phyloP scores from a whole-genome alignment of 768 basidiomycete genomes.

The Ephemerocybe angulata region DNA sequence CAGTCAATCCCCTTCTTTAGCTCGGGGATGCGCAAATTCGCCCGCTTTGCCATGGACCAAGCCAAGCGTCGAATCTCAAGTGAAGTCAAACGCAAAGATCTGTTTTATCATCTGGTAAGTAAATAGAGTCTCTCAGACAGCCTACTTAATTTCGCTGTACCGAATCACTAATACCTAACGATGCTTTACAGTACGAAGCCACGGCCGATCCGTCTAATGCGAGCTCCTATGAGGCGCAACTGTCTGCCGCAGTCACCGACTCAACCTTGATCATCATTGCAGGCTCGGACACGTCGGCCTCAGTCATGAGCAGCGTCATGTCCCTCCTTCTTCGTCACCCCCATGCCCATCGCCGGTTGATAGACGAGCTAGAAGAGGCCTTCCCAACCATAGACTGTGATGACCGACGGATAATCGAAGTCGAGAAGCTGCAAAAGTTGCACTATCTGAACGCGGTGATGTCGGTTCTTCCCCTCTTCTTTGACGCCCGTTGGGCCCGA shows the following conservation, averaged over 20 bases:
- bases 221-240: constrained; percentile 9
- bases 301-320: constrained; percentile 23
- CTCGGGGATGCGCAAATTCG: constrained; percentile 1
- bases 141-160: too few relatives aligned
- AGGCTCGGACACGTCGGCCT: constrained; percentile 30
- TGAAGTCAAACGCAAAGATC: constrained; percentile 20
- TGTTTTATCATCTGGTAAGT: constrained; percentile 29
- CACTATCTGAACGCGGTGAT: constrained; percentile 33
- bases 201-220: constrained; percentile 9
- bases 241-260: constrained; percentile 12
- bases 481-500: background rate
- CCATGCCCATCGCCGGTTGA: constrained; percentile 19
- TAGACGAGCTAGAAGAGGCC: constrained; percentile 21
- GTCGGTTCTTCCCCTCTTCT: constrained; percentile 19
- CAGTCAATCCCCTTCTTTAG: constrained; percentile 6
- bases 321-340: constrained; percentile 26
- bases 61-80: constrained; percentile 18
- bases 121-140: too few relatives aligned
- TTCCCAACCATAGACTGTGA: constrained; percentile 2
- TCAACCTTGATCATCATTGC: constrained; percentile 25
- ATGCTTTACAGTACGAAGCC: constrained; percentile 10
- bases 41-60: constrained; percentile 13
- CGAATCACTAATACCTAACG: constrained; percentile 2
- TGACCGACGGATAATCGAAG: constrained; percentile 14
- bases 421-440: constrained; percentile 19